These are phyloP conservation scores for Pestalotiopsis sp. DNA, from an alignment of 2,329 filamentous ascomycete species.

Conservation along the genomic window DNA sequence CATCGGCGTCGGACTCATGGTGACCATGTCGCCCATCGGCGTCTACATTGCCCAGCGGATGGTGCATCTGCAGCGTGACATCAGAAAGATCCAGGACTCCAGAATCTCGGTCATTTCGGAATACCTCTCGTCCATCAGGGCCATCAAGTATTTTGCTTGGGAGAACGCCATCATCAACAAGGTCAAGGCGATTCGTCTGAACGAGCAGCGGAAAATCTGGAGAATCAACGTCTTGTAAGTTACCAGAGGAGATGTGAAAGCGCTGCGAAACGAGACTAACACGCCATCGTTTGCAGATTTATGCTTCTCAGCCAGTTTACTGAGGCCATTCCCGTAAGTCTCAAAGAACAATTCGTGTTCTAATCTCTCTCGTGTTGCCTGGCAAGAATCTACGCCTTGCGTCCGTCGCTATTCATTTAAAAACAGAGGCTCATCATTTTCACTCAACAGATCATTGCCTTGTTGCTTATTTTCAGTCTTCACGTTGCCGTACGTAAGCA, in stretches of 20 bases:
- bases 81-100: constrained; percentile 56
- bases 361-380: too few species aligned
- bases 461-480: constrained; percentile 56
- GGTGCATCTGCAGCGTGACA: constrained; percentile 50
- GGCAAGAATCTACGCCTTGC: too few species aligned
- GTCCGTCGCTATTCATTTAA: too few species aligned
- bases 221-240: constrained; percentile 48
- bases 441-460: constrained; percentile 37
- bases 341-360: too few species aligned
- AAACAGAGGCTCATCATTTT: too few species aligned
- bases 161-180: constrained; percentile 54
- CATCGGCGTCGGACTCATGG: constrained; percentile 50
- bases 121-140: constrained; percentile 58
- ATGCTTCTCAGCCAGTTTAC: constrained; percentile 46
- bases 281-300: constrained; percentile 17
- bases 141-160: constrained; percentile 65
- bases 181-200: constrained; percentile 48
- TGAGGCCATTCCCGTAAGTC: constrained; percentile 46
- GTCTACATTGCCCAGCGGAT: constrained; percentile 50
- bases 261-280: constrained; percentile 3
- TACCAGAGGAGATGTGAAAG: constrained; percentile 18
- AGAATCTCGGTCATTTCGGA: constrained; percentile 60
- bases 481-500: constrained; percentile 50
- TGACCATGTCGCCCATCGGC: constrained; percentile 51
- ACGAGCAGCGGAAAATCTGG: constrained; percentile 59